A percentile compares a stretch with the other conserved stretches of the same genome.
Conservation (phyloP, 305 asterid species). For the Fraxinus baroniana region DNA sequence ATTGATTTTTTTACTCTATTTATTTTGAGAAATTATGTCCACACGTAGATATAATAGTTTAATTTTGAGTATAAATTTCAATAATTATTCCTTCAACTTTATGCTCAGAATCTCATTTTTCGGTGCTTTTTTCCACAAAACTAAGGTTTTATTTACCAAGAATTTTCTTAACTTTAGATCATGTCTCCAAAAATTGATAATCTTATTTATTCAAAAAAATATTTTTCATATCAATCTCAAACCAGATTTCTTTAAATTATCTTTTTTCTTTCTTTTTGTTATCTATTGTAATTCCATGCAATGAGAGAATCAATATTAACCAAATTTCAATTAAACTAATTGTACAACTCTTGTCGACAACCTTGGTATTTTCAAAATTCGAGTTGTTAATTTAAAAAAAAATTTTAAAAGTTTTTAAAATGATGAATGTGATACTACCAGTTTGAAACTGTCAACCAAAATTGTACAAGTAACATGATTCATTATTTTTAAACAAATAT, state of each 20-base stretch:
- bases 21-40: not conserved
- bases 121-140: not conserved
- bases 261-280: not conserved
- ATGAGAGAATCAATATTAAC: not conserved
- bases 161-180: not conserved
- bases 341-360: no score
- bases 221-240: not conserved
- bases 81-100: not conserved
- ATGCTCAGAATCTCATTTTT: not conserved
- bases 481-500: no score
- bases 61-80: not conserved
- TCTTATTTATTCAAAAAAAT: not conserved
- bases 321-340: no score
- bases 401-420: no score
- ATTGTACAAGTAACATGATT: no score
- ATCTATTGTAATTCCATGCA: no score
- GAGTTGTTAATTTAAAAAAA: no score
- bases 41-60: not conserved
- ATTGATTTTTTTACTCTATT: not conserved
- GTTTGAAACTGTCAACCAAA: no score
- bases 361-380: no score
- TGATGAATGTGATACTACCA: no score
- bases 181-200: not conserved
- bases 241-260: not conserved
- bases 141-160: not conserved